Evolutionary conservation across 2,329 filamentous ascomycete genomes (phyloP), one percentile per base, ranked within the genome.

Genomic region (Aspergillus fructus): DNA sequence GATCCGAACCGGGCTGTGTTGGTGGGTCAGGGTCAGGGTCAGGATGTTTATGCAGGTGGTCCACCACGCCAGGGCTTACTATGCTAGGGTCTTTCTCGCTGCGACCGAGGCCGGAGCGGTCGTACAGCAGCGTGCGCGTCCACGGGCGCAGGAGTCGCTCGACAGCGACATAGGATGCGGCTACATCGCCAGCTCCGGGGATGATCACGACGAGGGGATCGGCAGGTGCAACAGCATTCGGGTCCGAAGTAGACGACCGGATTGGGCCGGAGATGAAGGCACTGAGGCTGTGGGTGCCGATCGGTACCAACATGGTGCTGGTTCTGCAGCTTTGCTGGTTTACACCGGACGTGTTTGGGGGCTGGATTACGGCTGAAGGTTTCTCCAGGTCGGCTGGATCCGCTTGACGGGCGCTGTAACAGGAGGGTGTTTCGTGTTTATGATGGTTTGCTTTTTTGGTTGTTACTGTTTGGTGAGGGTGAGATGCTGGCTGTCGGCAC

Each of bases 101-200:
- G 55, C 61, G 66, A 5, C 75, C 74, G 8, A 76, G 69, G 1
- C 75, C 75, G 1, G 71, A 68, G 49, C 75, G 73, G 43, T 76
- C 74, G 57, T 76, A 76, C 19, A 74, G 59, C 2, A 75, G 54
- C 3, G 72, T 63, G 15, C 67, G 64, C 9, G 66, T 63, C 39
- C 68, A 74, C 2, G 46, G 23, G 21, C 63, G 58, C 3, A 76
- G 62, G 3, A 68, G 62, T n/a, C 67, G 64, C 58, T 69, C 62
- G 13, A 76, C 64, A 17, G 69, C 69, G 51, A 65, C 61, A 59
- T 74, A 75, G 4, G 67, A 71, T 2, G 70, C 64, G 11, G 67
- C 62, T 6, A 71, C 67, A 40, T 73, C 74, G n/a, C 74, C 73
- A 1, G 71, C 68, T 23, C 74, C 74, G 3, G 70, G 53, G 45